Conservation (phyloP, 2,329 filamentous ascomycete genomes). For the Microdochium trichocladiopsis region DNA sequence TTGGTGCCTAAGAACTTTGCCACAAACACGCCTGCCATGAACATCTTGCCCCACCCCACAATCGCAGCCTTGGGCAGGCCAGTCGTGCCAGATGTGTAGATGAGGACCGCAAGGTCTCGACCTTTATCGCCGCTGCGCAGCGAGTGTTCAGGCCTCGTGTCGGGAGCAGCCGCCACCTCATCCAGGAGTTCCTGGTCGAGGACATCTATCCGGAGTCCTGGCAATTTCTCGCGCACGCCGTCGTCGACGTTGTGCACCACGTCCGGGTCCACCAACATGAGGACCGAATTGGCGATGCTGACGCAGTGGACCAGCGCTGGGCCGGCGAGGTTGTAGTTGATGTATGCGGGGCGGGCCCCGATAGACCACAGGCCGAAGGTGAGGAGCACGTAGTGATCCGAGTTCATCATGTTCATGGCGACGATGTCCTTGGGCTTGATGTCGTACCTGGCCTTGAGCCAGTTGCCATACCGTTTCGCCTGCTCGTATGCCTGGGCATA, state of each 20-base stretch:
- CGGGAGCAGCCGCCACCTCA: conserved; percentile 42
- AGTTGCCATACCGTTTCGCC: conserved; percentile 65
- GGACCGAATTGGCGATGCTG: conserved; percentile 54
- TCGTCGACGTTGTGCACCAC: conserved; percentile 50
- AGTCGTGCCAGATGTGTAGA: conserved; percentile 83
- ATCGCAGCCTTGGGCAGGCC: conserved; percentile 77
- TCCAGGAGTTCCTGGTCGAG: conserved; percentile 52
- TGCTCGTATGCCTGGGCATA: conserved; percentile 70
- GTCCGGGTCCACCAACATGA: conserved; percentile 63
- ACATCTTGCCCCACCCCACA: conserved; percentile 64
- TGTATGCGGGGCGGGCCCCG: conserved; percentile 75
- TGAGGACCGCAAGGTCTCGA: conserved; percentile 61
- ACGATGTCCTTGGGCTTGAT: conserved; percentile 69
- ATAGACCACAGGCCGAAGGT: conserved; percentile 76
- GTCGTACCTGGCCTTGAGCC: conserved; percentile 58
- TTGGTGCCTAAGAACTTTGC: conserved; percentile 49
- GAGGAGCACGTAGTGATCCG: conserved; percentile 68
- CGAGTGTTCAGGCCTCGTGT: conserved; percentile 51
- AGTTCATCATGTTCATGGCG: conserved; percentile 76
- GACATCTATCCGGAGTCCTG: conserved; percentile 50
- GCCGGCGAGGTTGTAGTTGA: conserved; percentile 78
- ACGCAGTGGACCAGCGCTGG: conserved; percentile 70
- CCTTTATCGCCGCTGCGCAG: conserved; percentile 41
- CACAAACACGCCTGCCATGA: conserved; percentile 44
- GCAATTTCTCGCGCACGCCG: conserved; percentile 43